These are phyloP conservation scores for Microdochium trichocladiopsis DNA, from an alignment of 2,329 filamentous ascomycete species.

Conservation along the genomic window DNA sequence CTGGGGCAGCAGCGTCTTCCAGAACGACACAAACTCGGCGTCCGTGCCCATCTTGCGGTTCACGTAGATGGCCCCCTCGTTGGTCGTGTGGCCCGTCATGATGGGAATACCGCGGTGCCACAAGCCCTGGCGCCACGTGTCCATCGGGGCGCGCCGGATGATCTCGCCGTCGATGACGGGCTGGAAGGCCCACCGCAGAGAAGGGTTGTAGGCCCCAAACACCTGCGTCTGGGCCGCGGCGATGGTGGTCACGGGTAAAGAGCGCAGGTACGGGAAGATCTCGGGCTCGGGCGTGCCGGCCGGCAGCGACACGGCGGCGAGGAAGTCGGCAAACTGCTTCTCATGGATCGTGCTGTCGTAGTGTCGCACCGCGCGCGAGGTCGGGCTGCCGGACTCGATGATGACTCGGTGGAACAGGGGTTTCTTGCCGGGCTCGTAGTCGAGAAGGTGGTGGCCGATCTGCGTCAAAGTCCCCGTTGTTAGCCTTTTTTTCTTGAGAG, in stretches of 20 bases:
- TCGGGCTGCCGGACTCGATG: conserved; percentile 30
- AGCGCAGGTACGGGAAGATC: conserved; percentile 36
- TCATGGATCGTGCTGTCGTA: conserved; percentile 41
- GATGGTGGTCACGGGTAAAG: conserved; percentile 20
- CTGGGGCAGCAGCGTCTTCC: conserved; percentile 28
- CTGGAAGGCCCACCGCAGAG: conserved; percentile 42
- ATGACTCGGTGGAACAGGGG: conserved; percentile 28
- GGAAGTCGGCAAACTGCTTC: conserved; percentile 38
- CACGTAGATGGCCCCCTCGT: conserved; percentile 35
- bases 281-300: conserved; percentile 32
- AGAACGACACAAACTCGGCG: conserved; percentile 28
- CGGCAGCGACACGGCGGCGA: conserved; percentile 34
- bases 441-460: conserved; percentile 49
- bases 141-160: conserved; percentile 16
- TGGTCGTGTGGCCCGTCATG: conserved; percentile 33
- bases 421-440: conserved; percentile 24
- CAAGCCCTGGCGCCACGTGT: conserved; percentile 13
- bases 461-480: conserved; percentile 15
- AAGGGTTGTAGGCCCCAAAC: conserved; percentile 24
- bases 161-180: conserved; percentile 37
- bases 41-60: conserved; percentile 23
- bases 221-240: conserved; percentile 23
- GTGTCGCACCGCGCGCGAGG: conserved; percentile 27
- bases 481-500: conserved; percentile 3
- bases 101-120: conserved; percentile 26